Conservation (phyloP, 2,329 filamentous ascomycete species). For the Neonectria magnoliae region DNA sequence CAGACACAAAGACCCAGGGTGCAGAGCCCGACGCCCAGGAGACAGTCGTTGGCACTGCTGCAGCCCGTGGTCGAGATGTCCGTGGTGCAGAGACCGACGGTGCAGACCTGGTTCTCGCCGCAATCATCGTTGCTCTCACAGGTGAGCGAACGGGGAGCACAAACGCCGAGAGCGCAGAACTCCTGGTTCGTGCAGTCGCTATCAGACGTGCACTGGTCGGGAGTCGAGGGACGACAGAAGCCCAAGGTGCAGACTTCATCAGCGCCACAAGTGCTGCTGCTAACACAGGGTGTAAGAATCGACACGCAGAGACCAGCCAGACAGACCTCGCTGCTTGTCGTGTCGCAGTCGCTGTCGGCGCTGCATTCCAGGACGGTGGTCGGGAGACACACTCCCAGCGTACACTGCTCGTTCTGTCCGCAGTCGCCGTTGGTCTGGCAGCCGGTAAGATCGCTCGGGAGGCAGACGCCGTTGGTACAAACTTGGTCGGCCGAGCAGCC, state of each 20-base stretch:
- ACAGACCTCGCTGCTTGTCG: constrained; percentile 8
- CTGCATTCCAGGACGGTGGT: background rate
- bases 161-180: constrained; percentile 7
- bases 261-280: background rate
- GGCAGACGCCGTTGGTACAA: constrained; percentile 11
- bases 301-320: constrained; percentile 17
- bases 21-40: constrained; percentile 21
- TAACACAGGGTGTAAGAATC: background rate
- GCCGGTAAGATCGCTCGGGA: background rate
- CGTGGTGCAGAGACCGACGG: constrained; percentile 12
- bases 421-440: constrained; percentile 10
- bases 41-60: constrained; percentile 23
- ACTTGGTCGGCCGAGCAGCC: background rate
- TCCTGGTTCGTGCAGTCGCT: constrained; percentile 7
- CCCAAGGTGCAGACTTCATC: constrained; percentile 12
- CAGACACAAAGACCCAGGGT: constrained; percentile 27
- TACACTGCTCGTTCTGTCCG: constrained; percentile 2
- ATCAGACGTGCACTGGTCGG: background rate
- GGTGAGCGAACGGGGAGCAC: constrained; percentile 10
- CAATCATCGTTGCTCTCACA: constrained; percentile 12
- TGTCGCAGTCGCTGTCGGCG: background rate
- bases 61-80: constrained; percentile 5
- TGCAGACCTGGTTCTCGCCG: constrained; percentile 9
- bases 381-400: constrained; percentile 4
- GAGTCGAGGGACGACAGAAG: background rate